phyloP scores from a whole-genome alignment of 768 basidiomycete genomes.

The Suillus fuscotomentosus region DNA sequence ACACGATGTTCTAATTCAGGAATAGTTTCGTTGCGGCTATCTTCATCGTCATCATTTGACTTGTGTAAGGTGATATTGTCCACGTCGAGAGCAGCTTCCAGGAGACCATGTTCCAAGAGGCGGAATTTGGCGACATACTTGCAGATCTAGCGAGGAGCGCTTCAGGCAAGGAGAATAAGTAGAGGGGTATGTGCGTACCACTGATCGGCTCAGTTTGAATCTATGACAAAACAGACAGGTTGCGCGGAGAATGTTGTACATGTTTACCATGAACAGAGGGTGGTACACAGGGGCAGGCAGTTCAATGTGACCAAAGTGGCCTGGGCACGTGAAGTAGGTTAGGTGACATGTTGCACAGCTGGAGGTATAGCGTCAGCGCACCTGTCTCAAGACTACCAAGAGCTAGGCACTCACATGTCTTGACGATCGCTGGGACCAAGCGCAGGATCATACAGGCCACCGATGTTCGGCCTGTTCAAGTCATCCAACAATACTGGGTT shows the following conservation, averaged over 20 bases:
- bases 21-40: conserved; percentile 53
- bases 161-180: conserved; percentile 11
- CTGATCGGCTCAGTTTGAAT: conserved; percentile 77
- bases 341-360: conserved; percentile 94
- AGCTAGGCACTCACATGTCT: conserved; percentile 72
- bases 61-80: conserved; percentile 60
- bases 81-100: conserved; percentile 76
- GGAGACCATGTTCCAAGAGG: conserved; percentile 84
- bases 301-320: conserved; percentile 98
- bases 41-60: conserved; percentile 29
- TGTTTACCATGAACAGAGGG: conserved; percentile 91
- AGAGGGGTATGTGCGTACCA: conserved; percentile 43
- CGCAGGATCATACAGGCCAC: conserved; percentile 93
- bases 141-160: conserved; percentile 49
- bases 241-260: conserved; percentile 83
- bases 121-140: conserved; percentile 87
- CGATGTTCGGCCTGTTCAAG: conserved; percentile 85
- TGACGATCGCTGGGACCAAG: conserved; percentile 86
- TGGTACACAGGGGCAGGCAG: conserved; percentile 95
- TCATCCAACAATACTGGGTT: conserved; percentile 94
- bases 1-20: conserved; percentile 63
- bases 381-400: conserved; percentile 2
- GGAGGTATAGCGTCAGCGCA: conserved; percentile 14
- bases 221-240: conserved; percentile 93
- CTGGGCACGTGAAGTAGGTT: conserved; percentile 93